A percentile compares a stretch with the other conserved stretches of the same genome.
Evolutionary conservation across 805 yeast genomes (phyloP).

Genomic region (Cyberlindnera subsufficiens): DNA sequence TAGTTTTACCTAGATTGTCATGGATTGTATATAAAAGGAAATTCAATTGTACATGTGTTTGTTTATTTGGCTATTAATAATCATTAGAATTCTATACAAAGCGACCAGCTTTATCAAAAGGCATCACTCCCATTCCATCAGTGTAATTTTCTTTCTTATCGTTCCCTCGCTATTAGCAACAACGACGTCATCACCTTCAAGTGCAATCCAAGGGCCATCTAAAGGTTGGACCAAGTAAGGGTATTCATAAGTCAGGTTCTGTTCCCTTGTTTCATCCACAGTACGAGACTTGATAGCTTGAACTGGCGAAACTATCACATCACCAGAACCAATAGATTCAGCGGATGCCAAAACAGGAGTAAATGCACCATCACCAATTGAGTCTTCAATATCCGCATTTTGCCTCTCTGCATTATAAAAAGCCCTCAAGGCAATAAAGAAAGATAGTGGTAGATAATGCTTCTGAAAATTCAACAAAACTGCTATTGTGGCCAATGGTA

Average conservation of each 20-base stretch:
- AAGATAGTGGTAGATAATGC: slow-evolving; percentile 72
- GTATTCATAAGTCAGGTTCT: slow-evolving; percentile 59
- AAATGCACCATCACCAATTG: slow-evolving; percentile 20
- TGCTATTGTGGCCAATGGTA: slow-evolving; percentile 63
- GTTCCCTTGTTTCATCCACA: slow-evolving; percentile 73
- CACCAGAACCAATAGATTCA: background rate
- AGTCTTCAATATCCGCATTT: slow-evolving; percentile 16
- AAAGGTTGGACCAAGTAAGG: slow-evolving; percentile 63
- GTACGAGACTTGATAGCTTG: slow-evolving; percentile 38
- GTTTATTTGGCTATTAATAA: background rate
- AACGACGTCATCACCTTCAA: slow-evolving; percentile 49
- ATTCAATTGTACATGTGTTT: background rate
- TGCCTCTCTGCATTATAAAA: slow-evolving; percentile 43
- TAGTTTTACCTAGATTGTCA: no score
- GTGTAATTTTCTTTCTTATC: slow-evolving; percentile 27
- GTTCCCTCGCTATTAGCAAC: slow-evolving; percentile 41
- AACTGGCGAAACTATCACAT: slow-evolving; percentile 1
- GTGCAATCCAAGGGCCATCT: slow-evolving; percentile 81
- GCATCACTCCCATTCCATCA: slow-evolving; percentile 38
- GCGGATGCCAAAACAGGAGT: slow-evolving; percentile 5
- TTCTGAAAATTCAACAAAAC: slow-evolving; percentile 77
- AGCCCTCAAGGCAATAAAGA: slow-evolving; percentile 83
- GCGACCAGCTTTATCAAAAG: no score
- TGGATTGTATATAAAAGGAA: no score
- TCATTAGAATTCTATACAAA: background rate